phyloP scores from a whole-genome alignment of 106 monocot species.

The Alisma plantagoaquatica region DNA sequence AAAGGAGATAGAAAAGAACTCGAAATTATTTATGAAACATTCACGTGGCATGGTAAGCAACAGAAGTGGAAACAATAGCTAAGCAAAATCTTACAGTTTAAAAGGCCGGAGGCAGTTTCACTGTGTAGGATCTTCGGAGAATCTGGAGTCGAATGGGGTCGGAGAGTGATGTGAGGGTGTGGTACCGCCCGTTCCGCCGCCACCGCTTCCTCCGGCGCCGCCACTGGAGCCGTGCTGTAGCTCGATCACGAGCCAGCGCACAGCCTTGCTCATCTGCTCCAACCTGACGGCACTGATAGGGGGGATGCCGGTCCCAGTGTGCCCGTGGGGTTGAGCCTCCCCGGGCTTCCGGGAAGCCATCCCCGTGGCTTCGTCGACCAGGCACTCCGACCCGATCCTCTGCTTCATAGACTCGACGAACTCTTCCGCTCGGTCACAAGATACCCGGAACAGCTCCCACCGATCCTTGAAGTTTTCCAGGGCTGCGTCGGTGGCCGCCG shows the following conservation, averaged over 20 bases:
- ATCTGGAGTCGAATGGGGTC: slow-evolving; percentile 57
- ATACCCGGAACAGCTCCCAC: slow-evolving; percentile 34
- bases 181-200: slow-evolving; percentile 3
- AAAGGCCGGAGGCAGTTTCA: too few relatives aligned
- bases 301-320: slow-evolving; percentile 45
- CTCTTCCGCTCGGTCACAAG: slow-evolving; percentile 43
- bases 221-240: slow-evolving; percentile 57
- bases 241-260: slow-evolving; percentile 96
- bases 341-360: slow-evolving; percentile 3
- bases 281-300: slow-evolving; percentile 93
- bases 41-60: too few relatives aligned
- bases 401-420: slow-evolving; percentile 32
- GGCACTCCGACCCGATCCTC: slow-evolving; percentile 38
- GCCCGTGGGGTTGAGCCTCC: too few relatives aligned
- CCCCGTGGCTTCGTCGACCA: slow-evolving; percentile 39
- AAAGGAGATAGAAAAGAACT: too few relatives aligned
- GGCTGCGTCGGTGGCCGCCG: slow-evolving; percentile 22
- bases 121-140: slow-evolving; percentile 57
- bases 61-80: too few relatives aligned
- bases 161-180: slow-evolving; percentile 20
- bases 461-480: slow-evolving; percentile 35
- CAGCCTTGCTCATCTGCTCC: slow-evolving; percentile 99
- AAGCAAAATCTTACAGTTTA: too few relatives aligned
- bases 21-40: too few relatives aligned
- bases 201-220: not conserved